Evolutionary conservation across 352 stramenopile genomes (phyloP), one percentile per base, ranked within the genome.

Genomic region (Globisporangium spiculum): DNA sequence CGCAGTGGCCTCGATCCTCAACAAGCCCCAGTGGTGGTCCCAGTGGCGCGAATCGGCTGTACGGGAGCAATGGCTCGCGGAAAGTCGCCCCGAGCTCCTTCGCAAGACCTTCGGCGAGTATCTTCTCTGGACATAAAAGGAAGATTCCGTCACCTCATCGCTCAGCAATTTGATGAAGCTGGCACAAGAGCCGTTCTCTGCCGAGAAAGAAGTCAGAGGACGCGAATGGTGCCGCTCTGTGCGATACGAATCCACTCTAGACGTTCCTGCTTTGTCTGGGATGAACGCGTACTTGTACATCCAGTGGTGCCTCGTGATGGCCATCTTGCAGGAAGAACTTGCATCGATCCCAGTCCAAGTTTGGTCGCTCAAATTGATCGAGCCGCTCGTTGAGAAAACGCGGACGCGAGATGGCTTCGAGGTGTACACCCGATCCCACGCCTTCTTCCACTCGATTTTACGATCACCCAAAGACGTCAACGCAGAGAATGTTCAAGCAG

Each of bases 21-120:
- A 24, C 46, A 69, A 69, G 34, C 41, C 55, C 55, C 64, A 59
- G 65, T 60, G 65, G 65, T 59, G 38, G 65, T 6, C n/a, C 65
- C 63, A 69, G 64, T 65, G 64, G 41, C 55, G 26, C 10, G 55
- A 69, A 8, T 4, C 41, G 8, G 41, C 32, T 20, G 63, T 65
- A n/a, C 54, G 64, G 36, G 4, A 4, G n/a, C 63, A 20, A 30
- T 69, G 55, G 64, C 44, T 65, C 8, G 20, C 22, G 1, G 55
- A 69, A 20, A 12, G 63, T 10, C 55, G 24, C 18, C 6, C 44
- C 30, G 64, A 52, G 20, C 63, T 69, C n/a, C 26, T 69, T 24
- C 55, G 10, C 55, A 20, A 69, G 55, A 59, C 55, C 9, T 58
- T 60, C 32, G 16, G 46, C 16, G 41, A 60, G 14, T 20, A 14